Evolutionary conservation across 2,329 filamentous ascomycete genomes (phyloP).

Genomic region (Pyrenochaeta sp.): DNA sequence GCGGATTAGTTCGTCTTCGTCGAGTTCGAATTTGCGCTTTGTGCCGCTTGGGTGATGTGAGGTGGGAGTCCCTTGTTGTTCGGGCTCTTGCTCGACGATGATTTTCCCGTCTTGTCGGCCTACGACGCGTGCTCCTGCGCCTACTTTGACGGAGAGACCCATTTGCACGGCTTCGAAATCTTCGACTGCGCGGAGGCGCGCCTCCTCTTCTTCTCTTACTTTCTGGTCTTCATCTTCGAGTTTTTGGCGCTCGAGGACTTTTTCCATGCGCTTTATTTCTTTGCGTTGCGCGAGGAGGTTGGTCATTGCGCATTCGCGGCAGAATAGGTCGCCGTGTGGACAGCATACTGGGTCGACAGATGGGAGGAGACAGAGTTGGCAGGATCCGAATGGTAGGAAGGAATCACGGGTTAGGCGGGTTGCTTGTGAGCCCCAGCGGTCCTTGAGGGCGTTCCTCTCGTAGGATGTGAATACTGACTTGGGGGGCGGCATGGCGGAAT

Average conservation of each 20-base stretch:
- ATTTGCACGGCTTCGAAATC: constrained; percentile 89
- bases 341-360: constrained; percentile 87
- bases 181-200: constrained; percentile 71
- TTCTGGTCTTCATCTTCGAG: constrained; percentile 70
- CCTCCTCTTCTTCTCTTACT: constrained; percentile 72
- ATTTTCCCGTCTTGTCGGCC: constrained; percentile 56
- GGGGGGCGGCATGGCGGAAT: constrained; percentile 35
- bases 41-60: constrained; percentile 44
- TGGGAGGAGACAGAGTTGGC: constrained; percentile 83
- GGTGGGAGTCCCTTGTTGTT: constrained; percentile 35
- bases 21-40: constrained; percentile 84
- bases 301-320: constrained; percentile 88
- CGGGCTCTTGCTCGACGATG: constrained; percentile 46
- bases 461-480: constrained; percentile 84
- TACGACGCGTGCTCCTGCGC: constrained; percentile 48
- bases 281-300: constrained; percentile 92
- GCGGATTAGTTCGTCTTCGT: constrained; percentile 76
- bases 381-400: constrained; percentile 90
- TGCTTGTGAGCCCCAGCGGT: constrained; percentile 80
- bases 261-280: constrained; percentile 85
- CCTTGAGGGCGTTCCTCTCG: constrained; percentile 83
- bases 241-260: constrained; percentile 67
- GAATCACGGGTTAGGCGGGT: constrained; percentile 90
- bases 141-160: constrained; percentile 58
- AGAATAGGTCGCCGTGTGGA: constrained; percentile 83